Base-by-base conservation (phyloP, 140 eudicot species). In the Anethum foeniculum region DNA sequence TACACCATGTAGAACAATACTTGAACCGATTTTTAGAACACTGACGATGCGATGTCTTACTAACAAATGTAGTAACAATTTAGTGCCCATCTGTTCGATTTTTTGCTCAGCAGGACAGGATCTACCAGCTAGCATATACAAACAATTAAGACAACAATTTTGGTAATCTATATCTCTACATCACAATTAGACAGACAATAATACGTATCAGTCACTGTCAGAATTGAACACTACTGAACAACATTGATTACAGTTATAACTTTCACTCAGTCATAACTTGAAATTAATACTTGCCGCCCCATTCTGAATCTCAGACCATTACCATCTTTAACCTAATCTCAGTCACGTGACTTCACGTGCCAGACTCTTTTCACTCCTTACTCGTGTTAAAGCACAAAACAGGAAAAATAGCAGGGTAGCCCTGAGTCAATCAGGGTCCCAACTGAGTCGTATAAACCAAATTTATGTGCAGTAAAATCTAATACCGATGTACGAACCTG, bases 401-500 rank as follows among this genome's bases (percentile, higher is more conserved):
- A 41, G 51, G 8, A 3, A 43, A 41, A 41, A 39, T 2, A 23
- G 27, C 8, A 25, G 32, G 54, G 36, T 49, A 0, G 11, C 0
- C 3, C 69, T 38, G 80, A 52, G 48, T 54, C 34, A 54, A 36
- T 3, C 48, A 6, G 28, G 71, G 71, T 16, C 71, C 30, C 49
- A 21, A 38, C 41, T 62, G 13, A 5, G 38, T 27, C 81, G 39
- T 56, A 38, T 78, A 5, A 27, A 76, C 39, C 15, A 52, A 56
- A 46, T 19, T 25, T 60, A 54, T 16, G 49, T 32, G 27, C 72
- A 21, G 43, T 23, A 60, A 10, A 14, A 43, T 54, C 44, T 52
- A 43, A 23, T 27, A 47, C 23, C 77, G 64, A 30, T 71, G 64
- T 11, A 48, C 36, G 56, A 87, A 96, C 98, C 99, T 96, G 86